Base-by-base conservation (phyloP, 495 filamentous ascomycete genomes). In the Diplogelasinospora grovesii region DNA sequence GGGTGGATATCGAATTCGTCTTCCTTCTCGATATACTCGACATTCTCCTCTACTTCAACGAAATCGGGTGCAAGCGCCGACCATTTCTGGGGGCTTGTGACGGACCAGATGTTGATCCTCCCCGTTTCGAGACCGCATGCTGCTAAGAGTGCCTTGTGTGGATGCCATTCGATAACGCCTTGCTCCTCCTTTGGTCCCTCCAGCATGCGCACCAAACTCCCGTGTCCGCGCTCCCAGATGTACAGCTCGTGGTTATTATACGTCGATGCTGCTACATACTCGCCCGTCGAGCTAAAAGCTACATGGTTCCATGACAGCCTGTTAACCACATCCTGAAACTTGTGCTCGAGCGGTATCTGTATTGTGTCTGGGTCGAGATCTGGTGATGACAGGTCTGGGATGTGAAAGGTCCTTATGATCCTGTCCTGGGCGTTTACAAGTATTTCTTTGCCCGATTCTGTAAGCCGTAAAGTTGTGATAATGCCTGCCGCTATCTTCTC, bases 1-100 rank as follows among this genome's bases (percentile, higher is more conserved):
- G 89, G 89, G 52, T 96, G 90, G 41, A 97, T 90, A 55, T 99
- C 92, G 49, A 97, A 99, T 53, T 99, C 92, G 54, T 97, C 93
- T 65, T 97, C 92, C 20, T 77, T 75, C 58, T 99, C 92, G 25
- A 90, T 74, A 54, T 97, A 97, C 63, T 95, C 89, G 8, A 95
- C 86, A 44, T 97, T 97, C 61, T 97, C 93, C 65, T 99, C 92
- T 8, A 99, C 86, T 61, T 99, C 92, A 23, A 76, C 86, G 57
- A 99, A 99, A 61, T 99, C 92, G 0, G 92, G 92, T 6, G 92
- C 92, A 7, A 99, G 76, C 0, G 92, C 90, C 21, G 88, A 94
- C 92, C 92, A 99, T 44, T 89, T 82, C 55, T 99, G 92, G 1
- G 89, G 88, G 13, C 82, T 86, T 20, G 86, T 80, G 35, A 93